These are phyloP conservation scores for Bruguiera hainesii DNA, from an alignment of 441 rosid genomes.

Conservation along the genomic window DNA sequence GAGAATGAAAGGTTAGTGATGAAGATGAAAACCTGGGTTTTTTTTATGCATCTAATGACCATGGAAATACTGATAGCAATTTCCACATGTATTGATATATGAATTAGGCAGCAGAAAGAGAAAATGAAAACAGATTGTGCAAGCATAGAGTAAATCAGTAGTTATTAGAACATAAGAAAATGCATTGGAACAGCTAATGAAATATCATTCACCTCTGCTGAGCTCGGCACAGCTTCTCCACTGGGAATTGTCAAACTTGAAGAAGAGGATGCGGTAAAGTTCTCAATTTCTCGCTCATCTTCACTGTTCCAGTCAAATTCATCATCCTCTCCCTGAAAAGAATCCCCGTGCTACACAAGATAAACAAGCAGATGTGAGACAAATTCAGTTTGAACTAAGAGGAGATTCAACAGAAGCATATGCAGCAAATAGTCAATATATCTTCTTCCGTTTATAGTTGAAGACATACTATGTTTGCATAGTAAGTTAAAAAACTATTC, in stretches of 20 bases:
- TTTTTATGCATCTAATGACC: background rate
- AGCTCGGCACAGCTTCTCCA: slow-evolving; percentile 30
- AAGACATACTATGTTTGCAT: no score
- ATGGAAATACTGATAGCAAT: background rate
- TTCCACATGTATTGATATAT: background rate
- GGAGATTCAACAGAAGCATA: no score
- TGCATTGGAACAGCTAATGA: background rate
- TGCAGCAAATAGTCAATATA: no score
- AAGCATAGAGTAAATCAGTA: background rate
- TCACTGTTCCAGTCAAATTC: slow-evolving; percentile 57
- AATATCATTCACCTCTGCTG: slow-evolving; percentile 30
- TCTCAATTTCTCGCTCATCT: slow-evolving; percentile 61
- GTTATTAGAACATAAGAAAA: background rate
- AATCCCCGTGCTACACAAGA: slow-evolving; percentile 36
- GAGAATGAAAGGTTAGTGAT: slow-evolving; percentile 14
- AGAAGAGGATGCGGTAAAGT: slow-evolving; percentile 26
- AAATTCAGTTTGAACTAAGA: no score
- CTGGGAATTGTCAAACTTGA: slow-evolving; percentile 27
- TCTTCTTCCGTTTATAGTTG: no score
- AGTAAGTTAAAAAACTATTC: background rate
- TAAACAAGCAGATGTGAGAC: background rate
- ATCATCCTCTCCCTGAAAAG: slow-evolving; percentile 35
- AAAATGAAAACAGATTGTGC: background rate
- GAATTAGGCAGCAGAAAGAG: background rate
- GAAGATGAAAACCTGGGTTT: background rate